phyloP scores from a whole-genome alignment of 192 early-diverging fungal genomes.

The Coemansia sp. region DNA sequence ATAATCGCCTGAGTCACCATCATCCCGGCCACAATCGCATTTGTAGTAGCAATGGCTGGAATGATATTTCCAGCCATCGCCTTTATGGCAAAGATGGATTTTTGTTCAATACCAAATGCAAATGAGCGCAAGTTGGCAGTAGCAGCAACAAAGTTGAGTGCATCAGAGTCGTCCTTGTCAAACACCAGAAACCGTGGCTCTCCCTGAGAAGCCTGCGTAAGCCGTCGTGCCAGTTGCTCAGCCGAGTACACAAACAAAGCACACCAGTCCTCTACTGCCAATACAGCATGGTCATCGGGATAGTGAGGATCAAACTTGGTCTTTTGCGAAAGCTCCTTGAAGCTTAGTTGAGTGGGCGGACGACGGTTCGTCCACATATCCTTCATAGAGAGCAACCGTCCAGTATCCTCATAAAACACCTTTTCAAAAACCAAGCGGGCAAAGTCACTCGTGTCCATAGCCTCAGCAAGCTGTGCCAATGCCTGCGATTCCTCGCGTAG shows the following conservation, averaged over 20 bases:
- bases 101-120: constrained; percentile 76
- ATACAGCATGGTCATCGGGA: constrained; percentile 52
- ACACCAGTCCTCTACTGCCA: constrained; percentile 70
- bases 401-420: constrained; percentile 80
- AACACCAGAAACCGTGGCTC: constrained; percentile 57
- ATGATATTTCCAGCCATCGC: constrained; percentile 99
- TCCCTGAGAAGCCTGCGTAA: too few species aligned
- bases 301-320: constrained; percentile 54
- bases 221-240: constrained; percentile 1
- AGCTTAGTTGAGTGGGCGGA: constrained; percentile 57
- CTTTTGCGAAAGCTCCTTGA: not conserved
- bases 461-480: constrained; percentile 64
- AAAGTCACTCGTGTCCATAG: constrained; percentile 60
- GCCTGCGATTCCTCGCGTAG: constrained; percentile 73
- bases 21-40: constrained; percentile 92
- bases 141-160: constrained; percentile 93
- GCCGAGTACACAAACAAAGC: constrained; percentile 57
- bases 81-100: constrained; percentile 87
- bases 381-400: constrained; percentile 75
- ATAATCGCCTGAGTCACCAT: constrained; percentile 87
- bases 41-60: constrained; percentile 97
- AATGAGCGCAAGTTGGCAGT: constrained; percentile 82
- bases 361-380: constrained; percentile 84
- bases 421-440: constrained; percentile 67
- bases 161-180: constrained; percentile 94